These are phyloP conservation scores for Pichia deserticola DNA, from an alignment of 805 yeast genomes.

Conservation along the genomic window DNA sequence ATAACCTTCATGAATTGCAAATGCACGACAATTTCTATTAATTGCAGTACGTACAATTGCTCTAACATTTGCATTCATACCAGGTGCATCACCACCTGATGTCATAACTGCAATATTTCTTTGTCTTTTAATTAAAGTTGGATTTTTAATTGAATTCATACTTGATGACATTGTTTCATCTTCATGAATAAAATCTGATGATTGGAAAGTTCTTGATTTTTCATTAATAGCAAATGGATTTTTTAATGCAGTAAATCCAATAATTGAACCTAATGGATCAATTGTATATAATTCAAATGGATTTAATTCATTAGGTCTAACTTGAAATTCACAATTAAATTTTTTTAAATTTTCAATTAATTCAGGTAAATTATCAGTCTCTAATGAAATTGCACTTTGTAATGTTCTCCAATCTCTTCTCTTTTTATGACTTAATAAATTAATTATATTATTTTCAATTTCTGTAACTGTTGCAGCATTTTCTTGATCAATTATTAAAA, in stretches of 20 bases:
- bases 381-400: slow-evolving; percentile 39
- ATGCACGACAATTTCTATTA: slow-evolving; percentile 55
- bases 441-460: slow-evolving; percentile 22
- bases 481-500: slow-evolving; percentile 18
- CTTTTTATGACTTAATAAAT: slow-evolving; percentile 22
- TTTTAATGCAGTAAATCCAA: slow-evolving; percentile 66
- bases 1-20: slow-evolving; percentile 67
- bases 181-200: not conserved
- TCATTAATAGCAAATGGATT: slow-evolving; percentile 42
- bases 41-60: slow-evolving; percentile 69
- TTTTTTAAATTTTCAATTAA: slow-evolving; percentile 30
- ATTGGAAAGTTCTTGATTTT: slow-evolving; percentile 11
- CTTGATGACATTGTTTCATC: slow-evolving; percentile 1
- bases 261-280: slow-evolving; percentile 77
- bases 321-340: slow-evolving; percentile 37
- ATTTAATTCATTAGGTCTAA: slow-evolving; percentile 61
- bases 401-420: slow-evolving; percentile 45
- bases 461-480: slow-evolving; percentile 22
- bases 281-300: slow-evolving; percentile 71
- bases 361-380: slow-evolving; percentile 34
- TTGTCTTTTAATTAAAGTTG: slow-evolving; percentile 1
- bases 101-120: slow-evolving; percentile 70
- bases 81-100: slow-evolving; percentile 78
- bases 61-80: slow-evolving; percentile 71
- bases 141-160: not conserved